Base-by-base conservation (phyloP, 2,329 filamentous ascomycete species). In the Didymella arachidicola region DNA sequence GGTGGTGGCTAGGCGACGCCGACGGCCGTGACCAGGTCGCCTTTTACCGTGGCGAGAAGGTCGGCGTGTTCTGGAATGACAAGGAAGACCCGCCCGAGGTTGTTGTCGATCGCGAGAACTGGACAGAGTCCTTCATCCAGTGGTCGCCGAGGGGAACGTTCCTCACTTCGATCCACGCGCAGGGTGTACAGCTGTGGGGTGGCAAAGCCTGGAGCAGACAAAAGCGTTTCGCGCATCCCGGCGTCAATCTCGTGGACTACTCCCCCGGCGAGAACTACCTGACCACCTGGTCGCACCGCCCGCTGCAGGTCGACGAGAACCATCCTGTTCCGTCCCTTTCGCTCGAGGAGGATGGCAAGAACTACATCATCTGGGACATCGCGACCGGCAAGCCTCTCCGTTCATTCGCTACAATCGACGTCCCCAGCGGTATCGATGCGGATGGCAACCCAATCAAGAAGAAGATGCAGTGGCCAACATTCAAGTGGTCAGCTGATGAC, bases 401-500 rank as follows among this genome's bases (percentile, higher is more conserved):
- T 64, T 98, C 95, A 0, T 99, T 99, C 75, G 88, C 92, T 63
- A 96, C 94, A 68, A 86, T 97, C 64, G 95, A 99, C 67, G 81
- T 91, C 14, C 87, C 91, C 29, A 85, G 84, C 65, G 83, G 86
- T 47, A 79, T 78, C 48, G 88, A 88, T 55, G 83, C 83, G 36
- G 86, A 88, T 36, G 87, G 86, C 61, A 83, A 87, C 60, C 85
- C 86, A 29, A 81, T 86, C 65, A 96, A 96, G 84, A 92, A 93
- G 79, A 97, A 97, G 86, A 88, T 96, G 70, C 91, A 95, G 74
- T 99, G 95, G 95, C 95, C 95, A 25, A 93, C 94, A 2, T 99
- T 99, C 87, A 99, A 99, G 83, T 99, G 95, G 95, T 98, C 95
- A 29, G 84, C 95, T 3, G 95, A 99, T 75, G 93, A 97, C 80